Base-by-base conservation (phyloP, 768 basidiomycete species). In the Mycena crocata region DNA sequence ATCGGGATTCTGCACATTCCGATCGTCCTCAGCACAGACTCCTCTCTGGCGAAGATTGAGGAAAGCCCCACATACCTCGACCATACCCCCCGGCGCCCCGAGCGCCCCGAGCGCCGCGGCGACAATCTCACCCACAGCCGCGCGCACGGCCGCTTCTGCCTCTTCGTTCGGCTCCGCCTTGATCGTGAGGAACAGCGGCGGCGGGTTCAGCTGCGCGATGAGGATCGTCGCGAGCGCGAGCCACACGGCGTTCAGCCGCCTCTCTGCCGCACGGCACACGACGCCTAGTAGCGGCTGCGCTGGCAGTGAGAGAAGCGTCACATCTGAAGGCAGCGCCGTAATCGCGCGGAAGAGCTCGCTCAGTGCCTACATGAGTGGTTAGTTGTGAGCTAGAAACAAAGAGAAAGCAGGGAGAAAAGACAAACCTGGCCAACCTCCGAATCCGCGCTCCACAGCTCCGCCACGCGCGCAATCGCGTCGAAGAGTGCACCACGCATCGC, bases 331-430 rank as follows among this genome's bases (percentile, higher is more conserved):
- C 32, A 96, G 84, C 3, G 90, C 89, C 0, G 96, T 95, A 62
- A 96, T 92, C 0, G 93, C 91, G 67, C 93, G 94, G 81, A 96
- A 86, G 37, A 97, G 81, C 69, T 94, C 90, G 81, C 92, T 94
- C 66, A 94, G 78, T 7, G 89, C 89, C 94, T 95, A 55, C 15
- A 49, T 14, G 19, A 35, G 62, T 23, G 26, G 42, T 60, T 28
- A 64, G 35, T 13, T 24, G 40, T 34, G 31, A 14, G 28, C 14
- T n/a, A n/a, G n/a, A n/a, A n/a, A n/a, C 37, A 30, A 23, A 30
- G 56, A 42, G 17, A 48, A 14, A 39, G 37, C n/a, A 35, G 45
- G 63, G 45, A 37, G 34, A 32, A 46, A 57, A 26, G 61, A 85
- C 92, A 65, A 74, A 96, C 96, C 76, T 90, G 89, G 48, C 90